phyloP scores from a whole-genome alignment of 2,329 filamentous ascomycete species.

The Phialophora tarda region DNA sequence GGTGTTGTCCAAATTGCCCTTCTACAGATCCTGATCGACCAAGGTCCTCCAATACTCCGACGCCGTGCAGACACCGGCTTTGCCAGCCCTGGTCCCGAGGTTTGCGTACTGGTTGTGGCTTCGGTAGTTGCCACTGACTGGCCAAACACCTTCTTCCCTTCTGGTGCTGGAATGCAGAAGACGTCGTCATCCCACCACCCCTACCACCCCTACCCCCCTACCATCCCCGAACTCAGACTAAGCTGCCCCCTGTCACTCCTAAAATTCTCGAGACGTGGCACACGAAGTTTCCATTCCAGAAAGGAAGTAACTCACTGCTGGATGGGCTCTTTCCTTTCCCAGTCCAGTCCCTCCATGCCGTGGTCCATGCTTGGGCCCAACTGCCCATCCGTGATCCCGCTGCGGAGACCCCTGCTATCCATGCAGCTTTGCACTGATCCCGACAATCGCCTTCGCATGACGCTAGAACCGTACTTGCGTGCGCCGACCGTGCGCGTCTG shows the following conservation, averaged over 20 bases:
- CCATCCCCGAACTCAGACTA: background rate
- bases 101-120: slow-evolving; percentile 16
- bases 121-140: slow-evolving; percentile 11
- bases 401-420: slow-evolving; percentile 9
- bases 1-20: background rate
- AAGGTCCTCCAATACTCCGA: slow-evolving; percentile 3
- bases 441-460: slow-evolving; percentile 24
- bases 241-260: slow-evolving; percentile 3
- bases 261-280: slow-evolving; percentile 10
- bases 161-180: background rate
- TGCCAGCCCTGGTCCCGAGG: slow-evolving; percentile 1
- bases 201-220: background rate
- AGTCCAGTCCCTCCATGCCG: background rate
- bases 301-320: slow-evolving; percentile 21
- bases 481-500: slow-evolving; percentile 16
- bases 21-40: slow-evolving; percentile 5
- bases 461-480: slow-evolving; percentile 13
- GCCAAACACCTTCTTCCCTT: slow-evolving; percentile 14
- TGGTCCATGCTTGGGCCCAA: slow-evolving; percentile 9
- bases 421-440: slow-evolving; percentile 5
- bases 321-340: slow-evolving; percentile 16
- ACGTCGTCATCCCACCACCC: slow-evolving; percentile 19
- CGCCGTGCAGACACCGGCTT: no score
- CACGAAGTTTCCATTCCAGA: slow-evolving; percentile 11
- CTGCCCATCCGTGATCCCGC: slow-evolving; percentile 15